Conservation (phyloP, 2,329 filamentous ascomycete genomes). For the Talaromyces sp. region DNA sequence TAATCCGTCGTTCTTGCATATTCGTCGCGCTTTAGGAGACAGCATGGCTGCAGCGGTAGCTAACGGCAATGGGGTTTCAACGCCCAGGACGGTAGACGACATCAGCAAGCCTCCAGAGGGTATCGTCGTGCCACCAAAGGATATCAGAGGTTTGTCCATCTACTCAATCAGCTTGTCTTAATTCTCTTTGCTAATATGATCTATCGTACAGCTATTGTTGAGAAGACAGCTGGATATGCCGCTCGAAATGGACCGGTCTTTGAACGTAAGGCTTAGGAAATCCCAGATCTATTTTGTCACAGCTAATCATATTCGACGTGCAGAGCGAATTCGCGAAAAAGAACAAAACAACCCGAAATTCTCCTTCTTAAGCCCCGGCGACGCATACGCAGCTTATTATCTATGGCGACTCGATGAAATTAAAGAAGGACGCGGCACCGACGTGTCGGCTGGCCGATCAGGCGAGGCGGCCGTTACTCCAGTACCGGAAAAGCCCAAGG, state of each 20-base stretch:
- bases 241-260: conserved; percentile 61
- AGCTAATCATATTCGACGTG: conserved; percentile 2
- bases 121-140: conserved; percentile 78
- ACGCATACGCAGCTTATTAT: conserved; percentile 87
- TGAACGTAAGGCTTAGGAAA: conserved; percentile 46
- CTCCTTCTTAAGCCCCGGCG: conserved; percentile 74
- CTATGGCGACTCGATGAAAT: conserved; percentile 87
- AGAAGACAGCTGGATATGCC: conserved; percentile 93
- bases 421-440: conserved; percentile 75
- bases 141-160: conserved; percentile 62
- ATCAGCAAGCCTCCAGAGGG: conserved; percentile 75
- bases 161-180: conserved; percentile 4
- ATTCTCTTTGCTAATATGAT: conserved; percentile 25
- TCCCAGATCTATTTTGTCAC: not conserved
- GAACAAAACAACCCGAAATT: conserved; percentile 84
- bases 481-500: conserved; percentile 64
- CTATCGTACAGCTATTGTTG: conserved; percentile 60
- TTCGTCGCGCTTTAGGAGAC: not conserved
- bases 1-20: not conserved
- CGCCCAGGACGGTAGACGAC: conserved; percentile 48
- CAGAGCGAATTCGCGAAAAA: conserved; percentile 77
- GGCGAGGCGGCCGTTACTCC: conserved; percentile 57
- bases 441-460: conserved; percentile 69
- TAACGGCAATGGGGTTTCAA: conserved; percentile 35
- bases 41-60: conserved; percentile 40